A percentile compares a stretch with the other conserved stretches of the same genome.
These are phyloP conservation scores for Cercospora zeina DNA, from an alignment of 2,329 filamentous ascomycete species.

Conservation along the genomic window DNA sequence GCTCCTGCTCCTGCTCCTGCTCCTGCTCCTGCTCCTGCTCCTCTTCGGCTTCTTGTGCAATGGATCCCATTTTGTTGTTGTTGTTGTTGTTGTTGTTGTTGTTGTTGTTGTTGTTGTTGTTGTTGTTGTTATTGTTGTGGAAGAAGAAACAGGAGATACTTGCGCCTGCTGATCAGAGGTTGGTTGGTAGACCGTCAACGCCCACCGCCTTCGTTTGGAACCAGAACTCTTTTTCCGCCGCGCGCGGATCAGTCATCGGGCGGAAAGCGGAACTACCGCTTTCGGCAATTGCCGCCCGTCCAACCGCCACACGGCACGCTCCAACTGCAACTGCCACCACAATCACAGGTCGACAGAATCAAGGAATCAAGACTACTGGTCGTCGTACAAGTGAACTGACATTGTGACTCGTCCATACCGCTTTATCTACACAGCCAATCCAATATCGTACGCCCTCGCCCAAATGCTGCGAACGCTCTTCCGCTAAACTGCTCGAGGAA, in stretches of 20 bases:
- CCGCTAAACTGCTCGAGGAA: slow-evolving; percentile 10
- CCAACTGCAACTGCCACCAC: background rate
- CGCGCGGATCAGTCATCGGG: background rate
- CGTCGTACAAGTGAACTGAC: slow-evolving; percentile 4
- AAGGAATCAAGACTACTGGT: too few relatives aligned
- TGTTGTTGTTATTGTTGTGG: background rate
- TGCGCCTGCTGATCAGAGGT: background rate
- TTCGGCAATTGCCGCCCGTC: background rate
- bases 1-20: background rate
- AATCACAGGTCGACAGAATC: too few relatives aligned
- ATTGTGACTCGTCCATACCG: background rate
- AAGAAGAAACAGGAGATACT: background rate
- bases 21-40: slow-evolving; percentile 22
- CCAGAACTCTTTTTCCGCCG: background rate
- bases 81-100: background rate
- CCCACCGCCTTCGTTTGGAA: background rate
- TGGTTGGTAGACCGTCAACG: background rate
- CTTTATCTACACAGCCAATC: slow-evolving; percentile 8
- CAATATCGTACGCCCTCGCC: slow-evolving; percentile 4
- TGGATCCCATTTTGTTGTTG: slow-evolving; percentile 9
- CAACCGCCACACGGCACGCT: background rate
- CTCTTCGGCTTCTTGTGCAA: background rate
- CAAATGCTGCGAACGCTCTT: slow-evolving; percentile 8
- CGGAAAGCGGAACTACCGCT: slow-evolving; percentile 8
- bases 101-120: background rate